Evolutionary conservation across 169 alveolate genomes (phyloP), one percentile per base, ranked within the genome.

Genomic region (Eimeria brunetti): DNA sequence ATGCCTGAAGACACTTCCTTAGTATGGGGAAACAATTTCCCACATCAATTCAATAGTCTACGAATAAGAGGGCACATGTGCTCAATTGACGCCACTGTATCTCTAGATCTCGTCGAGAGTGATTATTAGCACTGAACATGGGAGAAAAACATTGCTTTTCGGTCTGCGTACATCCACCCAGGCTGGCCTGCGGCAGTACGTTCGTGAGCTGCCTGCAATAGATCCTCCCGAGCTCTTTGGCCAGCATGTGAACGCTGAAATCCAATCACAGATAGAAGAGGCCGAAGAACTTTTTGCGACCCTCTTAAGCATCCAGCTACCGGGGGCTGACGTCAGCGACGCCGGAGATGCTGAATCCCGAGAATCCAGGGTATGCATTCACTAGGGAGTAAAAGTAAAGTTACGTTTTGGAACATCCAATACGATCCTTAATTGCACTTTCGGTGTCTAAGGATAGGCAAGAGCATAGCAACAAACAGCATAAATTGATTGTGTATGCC

Each of bases 191-290:
- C 22, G 88, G 75, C 91, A 75, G 56, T 94, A 94, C 67, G 96
- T 62, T 33, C 90, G 91, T 49, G 96, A 94, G 62, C 91, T 94
- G 62, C 86, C 96, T n/a, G 96, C 96, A 36, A 97, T 97, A 81
- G 99, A 98, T 91, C 97, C 96, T 36, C 99, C 99, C 44, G 98
- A 97, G 89, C 99, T 98, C 24, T 99, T 98, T 93, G 99, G 99
- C 18, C 98, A 98, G 95, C 99, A 99, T 95, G 98, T 98, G 44
- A 99, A 99, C 96, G 99, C 99, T 5, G 99, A 98, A 96, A 98
- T 98, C 46, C 97, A 98, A 22, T 98, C 99, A 0, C 96, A 98
- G 85, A 95, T 97, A 46, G 97, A 96, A 14, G 99, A 98, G 91
- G 97, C 99, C 22, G 97, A 97, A 64, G 97, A 96, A 60, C 97